A percentile compares a stretch with the other conserved stretches of the same genome.
These are phyloP conservation scores for Pichia sp. DNA, from an alignment of 1,139 yeast species.

Conservation along the genomic window DNA sequence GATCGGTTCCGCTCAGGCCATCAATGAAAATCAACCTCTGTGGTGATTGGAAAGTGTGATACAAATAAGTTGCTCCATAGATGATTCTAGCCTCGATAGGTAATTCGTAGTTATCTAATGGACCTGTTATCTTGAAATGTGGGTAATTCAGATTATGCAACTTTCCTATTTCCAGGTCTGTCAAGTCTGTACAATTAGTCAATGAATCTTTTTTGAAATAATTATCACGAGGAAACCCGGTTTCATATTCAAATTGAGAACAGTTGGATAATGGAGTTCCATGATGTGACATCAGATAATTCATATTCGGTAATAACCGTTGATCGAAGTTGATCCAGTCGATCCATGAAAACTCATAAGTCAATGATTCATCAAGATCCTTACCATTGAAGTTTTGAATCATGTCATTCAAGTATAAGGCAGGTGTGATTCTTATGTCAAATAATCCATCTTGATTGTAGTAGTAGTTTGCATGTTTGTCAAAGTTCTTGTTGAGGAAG, in stretches of 20 bases:
- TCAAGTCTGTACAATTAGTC: slow-evolving; percentile 19
- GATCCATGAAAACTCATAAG: slow-evolving; percentile 27
- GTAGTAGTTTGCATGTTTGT: not conserved
- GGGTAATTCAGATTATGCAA: slow-evolving; percentile 22
- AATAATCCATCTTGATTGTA: not conserved
- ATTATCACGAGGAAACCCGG: slow-evolving; percentile 14
- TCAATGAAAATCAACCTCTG: slow-evolving; percentile 26
- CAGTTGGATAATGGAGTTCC: slow-evolving; percentile 20
- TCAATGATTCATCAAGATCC: slow-evolving; percentile 8
- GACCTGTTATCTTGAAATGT: slow-evolving; percentile 22
- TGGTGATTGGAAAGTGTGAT: slow-evolving; percentile 24
- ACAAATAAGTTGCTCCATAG: slow-evolving; percentile 29
- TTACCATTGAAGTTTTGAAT: not conserved
- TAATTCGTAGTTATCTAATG: slow-evolving; percentile 13
- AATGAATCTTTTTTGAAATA: not conserved
- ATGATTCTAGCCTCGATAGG: slow-evolving; percentile 27
- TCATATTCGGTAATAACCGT: slow-evolving; percentile 23
- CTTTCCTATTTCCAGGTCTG: slow-evolving; percentile 10
- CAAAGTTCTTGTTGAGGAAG: not conserved
- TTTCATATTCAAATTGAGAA: slow-evolving; percentile 19
- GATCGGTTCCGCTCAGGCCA: slow-evolving; percentile 3
- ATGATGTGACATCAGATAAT: slow-evolving; percentile 18
- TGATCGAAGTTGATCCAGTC: slow-evolving; percentile 31
- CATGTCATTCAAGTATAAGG: slow-evolving; percentile 7
- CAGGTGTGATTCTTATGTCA: slow-evolving; percentile 10